Conservation (phyloP, 2,329 filamentous ascomycete species). For the Berkeleyomyces basicola region DNA sequence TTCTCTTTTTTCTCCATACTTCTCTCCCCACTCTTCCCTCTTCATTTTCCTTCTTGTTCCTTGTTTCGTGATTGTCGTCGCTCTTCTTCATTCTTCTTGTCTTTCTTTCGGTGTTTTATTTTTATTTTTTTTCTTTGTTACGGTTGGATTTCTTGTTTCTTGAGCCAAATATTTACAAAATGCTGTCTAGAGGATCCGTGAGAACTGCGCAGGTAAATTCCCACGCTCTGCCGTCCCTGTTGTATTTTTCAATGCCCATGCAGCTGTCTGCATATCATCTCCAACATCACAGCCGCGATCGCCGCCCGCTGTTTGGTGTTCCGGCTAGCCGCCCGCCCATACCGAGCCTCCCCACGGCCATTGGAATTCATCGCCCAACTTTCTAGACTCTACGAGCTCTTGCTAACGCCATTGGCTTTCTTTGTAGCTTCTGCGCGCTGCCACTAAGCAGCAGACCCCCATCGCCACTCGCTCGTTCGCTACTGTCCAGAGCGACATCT, state of each 20-base stretch:
- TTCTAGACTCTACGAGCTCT: slow-evolving; percentile 4
- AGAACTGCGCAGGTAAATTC: slow-evolving; percentile 40
- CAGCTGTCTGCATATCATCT: not conserved
- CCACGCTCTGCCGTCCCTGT: slow-evolving; percentile 5
- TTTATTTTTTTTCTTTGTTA: not conserved
- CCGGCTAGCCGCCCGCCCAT: not conserved
- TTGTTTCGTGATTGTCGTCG: not conserved
- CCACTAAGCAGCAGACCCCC: slow-evolving; percentile 25
- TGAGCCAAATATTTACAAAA: slow-evolving; percentile 21
- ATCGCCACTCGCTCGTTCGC: slow-evolving; percentile 44
- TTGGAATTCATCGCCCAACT: slow-evolving; percentile 17
- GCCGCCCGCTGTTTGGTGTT: not conserved
- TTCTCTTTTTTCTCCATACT: slow-evolving; percentile 3
- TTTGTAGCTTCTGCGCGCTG: slow-evolving; percentile 35
- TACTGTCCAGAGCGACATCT: slow-evolving; percentile 84
- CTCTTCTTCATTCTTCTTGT: slow-evolving; percentile 13
- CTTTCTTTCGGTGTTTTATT: slow-evolving; percentile 5
- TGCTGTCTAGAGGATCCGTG: slow-evolving; percentile 42
- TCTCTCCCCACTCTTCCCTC: slow-evolving; percentile 2
- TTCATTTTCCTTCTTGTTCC: slow-evolving; percentile 2
- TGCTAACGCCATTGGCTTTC: not conserved
- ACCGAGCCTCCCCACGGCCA: not conserved
- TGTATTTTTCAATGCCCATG: not conserved
- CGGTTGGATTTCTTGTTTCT: slow-evolving; percentile 5
- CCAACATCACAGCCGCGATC: not conserved